Evolutionary conservation across 345 rosid genomes (phyloP).

Genomic region (Salix brachista): DNA sequence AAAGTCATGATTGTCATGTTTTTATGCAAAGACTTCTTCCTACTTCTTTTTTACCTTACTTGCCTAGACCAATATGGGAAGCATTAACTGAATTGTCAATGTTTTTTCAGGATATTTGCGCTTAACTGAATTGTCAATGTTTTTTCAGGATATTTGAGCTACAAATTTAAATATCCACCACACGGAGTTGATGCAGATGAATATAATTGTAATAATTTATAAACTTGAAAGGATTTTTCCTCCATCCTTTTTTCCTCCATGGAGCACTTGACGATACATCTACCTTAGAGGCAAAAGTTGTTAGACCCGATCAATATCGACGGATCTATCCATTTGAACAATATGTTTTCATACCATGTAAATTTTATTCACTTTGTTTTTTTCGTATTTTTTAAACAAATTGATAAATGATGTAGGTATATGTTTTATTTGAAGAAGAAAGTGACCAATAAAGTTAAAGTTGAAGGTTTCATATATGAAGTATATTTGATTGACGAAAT

Average conservation of each 20-base stretch:
- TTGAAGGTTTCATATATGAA: too few relatives aligned
- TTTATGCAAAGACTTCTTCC: background rate
- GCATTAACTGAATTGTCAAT: background rate
- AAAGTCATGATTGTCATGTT: background rate
- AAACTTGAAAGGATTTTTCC: too few relatives aligned
- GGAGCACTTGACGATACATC: too few relatives aligned
- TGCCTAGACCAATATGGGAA: background rate
- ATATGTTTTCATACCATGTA: background rate
- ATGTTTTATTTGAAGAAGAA: too few relatives aligned
- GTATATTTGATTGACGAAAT: too few relatives aligned
- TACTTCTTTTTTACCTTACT: background rate
- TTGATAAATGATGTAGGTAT: too few relatives aligned
- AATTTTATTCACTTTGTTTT: background rate
- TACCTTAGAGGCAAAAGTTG: too few relatives aligned
- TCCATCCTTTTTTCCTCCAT: too few relatives aligned
- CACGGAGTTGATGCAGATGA: background rate
- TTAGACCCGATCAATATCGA: too few relatives aligned
- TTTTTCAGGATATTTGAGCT: background rate
- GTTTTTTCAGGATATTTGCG: background rate
- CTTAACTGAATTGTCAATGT: background rate
- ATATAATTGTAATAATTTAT: background rate
- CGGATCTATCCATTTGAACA: too few relatives aligned
- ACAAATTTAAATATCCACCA: background rate
- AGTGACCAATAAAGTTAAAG: too few relatives aligned
- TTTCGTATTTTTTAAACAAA: background rate